These are phyloP conservation scores for Colletotrichum australisinense DNA, from an alignment of 2,329 filamentous ascomycete genomes.

Conservation along the genomic window DNA sequence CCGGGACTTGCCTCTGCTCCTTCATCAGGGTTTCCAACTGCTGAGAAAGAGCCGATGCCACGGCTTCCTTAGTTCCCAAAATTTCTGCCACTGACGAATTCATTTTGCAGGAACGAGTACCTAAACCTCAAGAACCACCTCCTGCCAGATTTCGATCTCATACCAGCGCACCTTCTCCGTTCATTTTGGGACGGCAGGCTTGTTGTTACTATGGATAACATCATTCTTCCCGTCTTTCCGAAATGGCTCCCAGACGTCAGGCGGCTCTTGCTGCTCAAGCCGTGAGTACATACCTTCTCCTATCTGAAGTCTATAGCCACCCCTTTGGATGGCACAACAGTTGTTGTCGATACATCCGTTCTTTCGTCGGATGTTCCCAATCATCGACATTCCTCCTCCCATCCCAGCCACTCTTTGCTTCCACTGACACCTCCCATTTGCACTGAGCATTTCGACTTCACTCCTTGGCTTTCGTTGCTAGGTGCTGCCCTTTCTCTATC, in stretches of 20 bases:
- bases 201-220: conserved; percentile 34
- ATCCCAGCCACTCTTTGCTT: not conserved
- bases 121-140: not conserved
- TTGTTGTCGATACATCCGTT: conserved; percentile 4
- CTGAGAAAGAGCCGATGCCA: not conserved
- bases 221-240: conserved; percentile 13
- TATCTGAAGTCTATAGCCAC: not conserved
- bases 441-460: conserved; percentile 2
- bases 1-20: not conserved
- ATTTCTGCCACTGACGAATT: not conserved
- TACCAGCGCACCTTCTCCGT: not conserved
- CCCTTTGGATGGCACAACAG: not conserved
- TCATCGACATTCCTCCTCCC: conserved; percentile 5
- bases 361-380: conserved; percentile 8
- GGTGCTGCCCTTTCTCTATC: conserved; percentile 3
- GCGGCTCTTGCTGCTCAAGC: conserved; percentile 32
- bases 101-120: not conserved
- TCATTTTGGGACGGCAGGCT: not conserved
- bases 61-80: not conserved
- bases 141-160: not conserved
- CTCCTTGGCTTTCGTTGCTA: conserved; percentile 30
- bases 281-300: conserved; percentile 11
- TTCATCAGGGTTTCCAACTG: not conserved
- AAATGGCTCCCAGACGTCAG: conserved; percentile 27
- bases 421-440: conserved; percentile 11